These are phyloP conservation scores for Moesziomyces globuligerus DNA, from an alignment of 1,284 basidiomycete species.

Conservation along the genomic window DNA sequence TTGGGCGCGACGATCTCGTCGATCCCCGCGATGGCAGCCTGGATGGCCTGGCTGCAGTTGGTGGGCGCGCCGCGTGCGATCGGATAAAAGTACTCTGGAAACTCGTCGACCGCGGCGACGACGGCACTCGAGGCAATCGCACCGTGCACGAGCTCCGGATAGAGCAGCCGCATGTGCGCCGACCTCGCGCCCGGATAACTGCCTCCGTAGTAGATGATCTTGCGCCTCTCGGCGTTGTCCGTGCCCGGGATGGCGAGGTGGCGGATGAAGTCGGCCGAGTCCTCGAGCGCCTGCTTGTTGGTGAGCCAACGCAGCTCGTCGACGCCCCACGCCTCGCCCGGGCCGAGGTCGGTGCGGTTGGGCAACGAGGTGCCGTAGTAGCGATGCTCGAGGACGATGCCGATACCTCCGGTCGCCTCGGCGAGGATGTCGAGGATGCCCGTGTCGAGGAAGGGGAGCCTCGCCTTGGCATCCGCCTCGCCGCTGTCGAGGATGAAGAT, in stretches of 20 bases:
- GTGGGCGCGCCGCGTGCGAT: constrained; percentile 80
- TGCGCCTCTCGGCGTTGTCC: constrained; percentile 71
- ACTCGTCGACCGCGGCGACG: constrained; percentile 61
- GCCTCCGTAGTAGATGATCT: constrained; percentile 91
- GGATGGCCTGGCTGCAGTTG: constrained; percentile 77
- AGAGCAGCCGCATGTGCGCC: constrained; percentile 87
- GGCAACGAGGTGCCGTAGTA: constrained; percentile 79
- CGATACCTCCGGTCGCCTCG: constrained; percentile 80
- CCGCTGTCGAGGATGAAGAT: constrained; percentile 67
- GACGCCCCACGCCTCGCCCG: constrained; percentile 63
- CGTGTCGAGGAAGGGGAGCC: constrained; percentile 61
- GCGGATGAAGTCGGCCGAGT: constrained; percentile 89
- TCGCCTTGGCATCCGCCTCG: constrained; percentile 60
- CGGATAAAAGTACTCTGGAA: constrained; percentile 79
- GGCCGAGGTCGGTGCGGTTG: constrained; percentile 77
- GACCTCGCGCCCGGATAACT: constrained; percentile 89
- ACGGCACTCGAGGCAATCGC: constrained; percentile 79
- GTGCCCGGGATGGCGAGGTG: constrained; percentile 80
- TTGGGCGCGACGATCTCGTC: constrained; percentile 60
- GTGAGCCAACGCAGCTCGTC: constrained; percentile 79
- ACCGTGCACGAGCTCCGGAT: constrained; percentile 87
- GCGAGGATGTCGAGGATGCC: constrained; percentile 88
- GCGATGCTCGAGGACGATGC: constrained; percentile 81
- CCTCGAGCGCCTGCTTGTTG: constrained; percentile 88
- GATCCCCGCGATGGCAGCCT: constrained; percentile 69